A percentile compares a stretch with the other conserved stretches of the same genome.
Conservation (phyloP, 768 basidiomycete genomes). For the Naganishia antarctica region DNA sequence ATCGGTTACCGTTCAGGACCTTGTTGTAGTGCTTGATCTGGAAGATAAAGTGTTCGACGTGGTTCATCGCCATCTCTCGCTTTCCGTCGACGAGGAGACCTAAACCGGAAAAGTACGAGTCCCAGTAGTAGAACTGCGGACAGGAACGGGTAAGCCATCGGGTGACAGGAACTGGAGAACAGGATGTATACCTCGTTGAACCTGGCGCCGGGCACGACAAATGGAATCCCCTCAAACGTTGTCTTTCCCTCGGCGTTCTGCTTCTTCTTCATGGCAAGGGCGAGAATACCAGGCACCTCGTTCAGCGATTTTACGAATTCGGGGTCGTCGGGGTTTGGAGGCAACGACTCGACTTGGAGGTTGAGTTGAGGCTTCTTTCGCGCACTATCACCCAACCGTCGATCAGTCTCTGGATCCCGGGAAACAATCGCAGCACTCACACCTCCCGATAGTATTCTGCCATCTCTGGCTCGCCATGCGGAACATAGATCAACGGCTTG, state of each 20-base stretch:
- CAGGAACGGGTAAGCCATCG: slow-evolving; percentile 55
- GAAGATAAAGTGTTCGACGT: slow-evolving; percentile 99
- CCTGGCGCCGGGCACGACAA: slow-evolving; percentile 78
- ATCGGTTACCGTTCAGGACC: slow-evolving; percentile 81
- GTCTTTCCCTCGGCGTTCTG: slow-evolving; percentile 72
- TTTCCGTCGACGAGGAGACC: slow-evolving; percentile 93
- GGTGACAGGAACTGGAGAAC: neutral
- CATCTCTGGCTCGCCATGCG: slow-evolving; percentile 87
- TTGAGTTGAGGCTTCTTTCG: slow-evolving; percentile 88
- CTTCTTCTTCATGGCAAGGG: slow-evolving; percentile 89
- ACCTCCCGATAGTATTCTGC: slow-evolving; percentile 91
- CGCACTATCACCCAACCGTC: slow-evolving; percentile 50
- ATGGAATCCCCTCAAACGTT: slow-evolving; percentile 80
- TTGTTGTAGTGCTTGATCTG: slow-evolving; percentile 98
- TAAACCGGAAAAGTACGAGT: slow-evolving; percentile 67
- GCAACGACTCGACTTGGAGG: slow-evolving; percentile 85
- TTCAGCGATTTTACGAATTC: slow-evolving; percentile 86
- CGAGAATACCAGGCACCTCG: slow-evolving; percentile 86
- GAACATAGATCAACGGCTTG: slow-evolving; percentile 90
- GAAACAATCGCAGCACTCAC: slow-evolving; percentile 38
- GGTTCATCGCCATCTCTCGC: slow-evolving; percentile 88
- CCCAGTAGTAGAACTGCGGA: slow-evolving; percentile 82
- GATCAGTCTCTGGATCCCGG: no score
- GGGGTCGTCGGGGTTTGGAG: slow-evolving; percentile 78
- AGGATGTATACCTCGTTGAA: slow-evolving; percentile 47